These are phyloP conservation scores for Bacidia gigantensis DNA, from an alignment of 495 filamentous ascomycete genomes.

Conservation along the genomic window DNA sequence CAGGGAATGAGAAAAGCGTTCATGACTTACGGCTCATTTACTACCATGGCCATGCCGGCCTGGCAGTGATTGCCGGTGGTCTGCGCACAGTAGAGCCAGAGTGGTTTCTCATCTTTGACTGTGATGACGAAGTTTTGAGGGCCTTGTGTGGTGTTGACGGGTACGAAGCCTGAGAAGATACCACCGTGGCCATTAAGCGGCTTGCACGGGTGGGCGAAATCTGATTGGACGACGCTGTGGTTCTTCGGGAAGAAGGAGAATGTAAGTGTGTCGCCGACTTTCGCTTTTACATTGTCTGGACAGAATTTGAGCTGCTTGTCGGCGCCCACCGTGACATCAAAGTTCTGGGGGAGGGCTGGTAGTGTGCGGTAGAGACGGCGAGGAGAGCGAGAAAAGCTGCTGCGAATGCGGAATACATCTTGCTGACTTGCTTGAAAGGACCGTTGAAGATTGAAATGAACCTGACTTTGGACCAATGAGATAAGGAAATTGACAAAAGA, in stretches of 20 bases:
- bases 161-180: constrained; percentile 53
- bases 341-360: background rate
- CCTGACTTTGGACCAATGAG: background rate
- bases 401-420: background rate
- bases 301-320: constrained; percentile 18
- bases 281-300: constrained; percentile 32
- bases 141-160: constrained; percentile 20
- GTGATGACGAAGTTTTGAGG: constrained; percentile 38
- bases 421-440: background rate
- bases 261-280: constrained; percentile 49
- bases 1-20: background rate
- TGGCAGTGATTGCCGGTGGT: constrained; percentile 51
- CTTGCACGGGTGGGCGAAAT: constrained; percentile 54
- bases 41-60: constrained; percentile 53
- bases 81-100: constrained; percentile 51
- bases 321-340: constrained; percentile 21
- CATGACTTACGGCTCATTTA: constrained; percentile 43
- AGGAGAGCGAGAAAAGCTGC: background rate
- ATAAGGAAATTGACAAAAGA: background rate
- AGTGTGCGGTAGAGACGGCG: constrained; percentile 2
- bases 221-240: constrained; percentile 60
- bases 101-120: constrained; percentile 41
- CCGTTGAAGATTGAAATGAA: background rate
- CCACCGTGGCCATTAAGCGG: constrained; percentile 37
- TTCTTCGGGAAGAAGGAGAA: constrained; percentile 56